Conservation (phyloP, 805 yeast genomes). For the Sugiyamaella smithiae region DNA sequence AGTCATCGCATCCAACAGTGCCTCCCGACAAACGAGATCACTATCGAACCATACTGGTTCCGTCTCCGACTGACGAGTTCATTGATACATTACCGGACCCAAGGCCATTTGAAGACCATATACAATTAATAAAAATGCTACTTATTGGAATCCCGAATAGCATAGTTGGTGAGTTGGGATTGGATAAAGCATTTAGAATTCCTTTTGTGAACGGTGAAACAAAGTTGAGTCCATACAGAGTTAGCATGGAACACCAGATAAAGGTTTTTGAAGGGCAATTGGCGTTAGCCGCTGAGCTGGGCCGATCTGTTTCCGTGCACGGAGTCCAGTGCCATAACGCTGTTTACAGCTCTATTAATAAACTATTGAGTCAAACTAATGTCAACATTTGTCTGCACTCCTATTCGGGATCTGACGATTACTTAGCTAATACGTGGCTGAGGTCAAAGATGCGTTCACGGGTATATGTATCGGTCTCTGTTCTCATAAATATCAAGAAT, state of each 20-base stretch:
- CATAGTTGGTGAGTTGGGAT: slow-evolving; percentile 86
- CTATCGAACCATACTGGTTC: slow-evolving; percentile 51
- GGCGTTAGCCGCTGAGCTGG: slow-evolving; percentile 48
- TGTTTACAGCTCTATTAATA: slow-evolving; percentile 33
- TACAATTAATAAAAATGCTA: slow-evolving; percentile 35
- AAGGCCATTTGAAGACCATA: slow-evolving; percentile 38
- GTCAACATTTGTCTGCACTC: slow-evolving; percentile 68
- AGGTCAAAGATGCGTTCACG: slow-evolving; percentile 17
- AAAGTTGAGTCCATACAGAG: slow-evolving; percentile 47
- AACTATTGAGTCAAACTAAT: slow-evolving; percentile 2
- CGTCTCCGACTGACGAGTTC: slow-evolving; percentile 38
- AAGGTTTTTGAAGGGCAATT: slow-evolving; percentile 51
- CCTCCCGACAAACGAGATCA: slow-evolving; percentile 41
- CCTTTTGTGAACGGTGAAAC: slow-evolving; percentile 49
- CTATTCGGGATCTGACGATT: slow-evolving; percentile 79
- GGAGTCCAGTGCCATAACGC: slow-evolving; percentile 78
- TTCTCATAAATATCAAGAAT: slow-evolving; percentile 43
- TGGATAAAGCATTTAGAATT: slow-evolving; percentile 72
- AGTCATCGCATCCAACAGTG: slow-evolving; percentile 10
- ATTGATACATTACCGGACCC: slow-evolving; percentile 62
- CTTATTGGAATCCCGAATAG: slow-evolving; percentile 34
- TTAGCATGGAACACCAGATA: slow-evolving; percentile 64
- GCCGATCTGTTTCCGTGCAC: slow-evolving; percentile 68
- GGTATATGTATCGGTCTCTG: slow-evolving; percentile 54
- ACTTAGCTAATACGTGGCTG: slow-evolving; percentile 28